Evolutionary conservation across 768 basidiomycete species (phyloP), one percentile per base, ranked within the genome.

Genomic region (Suillus cothurnatus): DNA sequence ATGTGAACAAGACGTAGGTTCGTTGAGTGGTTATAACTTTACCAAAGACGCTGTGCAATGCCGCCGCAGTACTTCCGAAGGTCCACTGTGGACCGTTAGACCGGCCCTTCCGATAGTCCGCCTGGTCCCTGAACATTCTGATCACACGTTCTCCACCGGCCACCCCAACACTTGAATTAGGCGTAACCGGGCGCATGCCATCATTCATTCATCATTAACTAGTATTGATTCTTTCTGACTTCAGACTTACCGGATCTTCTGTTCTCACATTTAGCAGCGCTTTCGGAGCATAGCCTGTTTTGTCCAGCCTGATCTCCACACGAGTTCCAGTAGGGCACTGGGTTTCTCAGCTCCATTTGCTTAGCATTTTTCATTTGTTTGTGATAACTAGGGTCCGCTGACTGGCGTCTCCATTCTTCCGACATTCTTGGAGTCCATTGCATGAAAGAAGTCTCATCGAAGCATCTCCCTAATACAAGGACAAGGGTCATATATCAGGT

Each of bases 1-100:
- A 50, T 45, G 59, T 31, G 59, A 61, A 61, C 32, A 64, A 64
- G 31, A 32, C 59, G 43, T n/a, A n/a, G n/a, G n/a, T 36, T 21
- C 14, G 39, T 59, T 26, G 47, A 23, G 63, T 45, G 56, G 32
- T 59, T 64, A 64, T 64, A 64, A 58, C 57, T 15, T 34, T 19
- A 36, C 41, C 21, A 23, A 59, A 21, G 32, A 32, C 57, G 57
- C 57, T 50, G 64, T 38, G 64, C 28, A 62, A 36, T 64, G n/a
- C 9, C n/a, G 23, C 56, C 38, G 38, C 5, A 28, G 2, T 19
- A 19, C 36, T 26, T 38, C 57, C 57, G 53, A 58, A 9, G 19
- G 36, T 58, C 36, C 6, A 58, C 23, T 1, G 15, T 17, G 15
- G 36, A 58, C 56, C 23, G 2, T 36, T 26, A 9, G n/a, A 58